Conservation (phyloP, 2,329 filamentous ascomycete species). For the Elsinoe perseae region DNA sequence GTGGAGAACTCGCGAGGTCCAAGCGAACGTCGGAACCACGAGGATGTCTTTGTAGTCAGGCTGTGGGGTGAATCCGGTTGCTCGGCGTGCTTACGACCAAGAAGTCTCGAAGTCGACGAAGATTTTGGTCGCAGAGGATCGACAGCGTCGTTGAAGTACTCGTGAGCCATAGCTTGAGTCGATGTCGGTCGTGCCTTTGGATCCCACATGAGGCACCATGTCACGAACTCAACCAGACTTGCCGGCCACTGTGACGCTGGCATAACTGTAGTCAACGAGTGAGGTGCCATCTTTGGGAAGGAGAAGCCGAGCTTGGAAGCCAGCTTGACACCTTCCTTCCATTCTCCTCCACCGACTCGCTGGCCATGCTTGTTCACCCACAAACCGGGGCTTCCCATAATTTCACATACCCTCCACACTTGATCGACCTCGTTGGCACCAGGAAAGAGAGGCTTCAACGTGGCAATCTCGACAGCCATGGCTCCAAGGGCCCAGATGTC, state of each 20-base stretch:
- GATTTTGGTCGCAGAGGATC: constrained; percentile 91
- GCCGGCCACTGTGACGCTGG: constrained; percentile 86
- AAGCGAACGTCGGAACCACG: constrained; percentile 94
- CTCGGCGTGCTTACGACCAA: constrained; percentile 86
- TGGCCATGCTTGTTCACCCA: constrained; percentile 91
- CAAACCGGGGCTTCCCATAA: constrained; percentile 97
- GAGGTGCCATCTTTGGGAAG: constrained; percentile 97
- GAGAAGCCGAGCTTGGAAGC: constrained; percentile 97
- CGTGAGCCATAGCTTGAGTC: constrained; percentile 85
- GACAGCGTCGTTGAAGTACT: constrained; percentile 87
- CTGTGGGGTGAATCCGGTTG: constrained; percentile 52
- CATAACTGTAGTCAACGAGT: constrained; percentile 90
- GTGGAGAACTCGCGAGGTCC: constrained; percentile 65
- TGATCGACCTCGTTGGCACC: constrained; percentile 98
- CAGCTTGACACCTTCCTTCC: constrained; percentile 87
- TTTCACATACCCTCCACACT: constrained; percentile 97
- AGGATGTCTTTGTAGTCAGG: constrained; percentile 68
- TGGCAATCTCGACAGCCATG: constrained; percentile 97
- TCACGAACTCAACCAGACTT: constrained; percentile 84
- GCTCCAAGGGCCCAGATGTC: constrained; percentile 98
- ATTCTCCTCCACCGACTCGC: constrained; percentile 89
- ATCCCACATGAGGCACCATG: constrained; percentile 99
- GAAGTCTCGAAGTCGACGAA: constrained; percentile 72
- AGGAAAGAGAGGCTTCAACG: constrained; percentile 90
- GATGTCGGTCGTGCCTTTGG: constrained; percentile 87